phyloP scores from a whole-genome alignment of 441 rosid species.

The Populus hybrid region DNA sequence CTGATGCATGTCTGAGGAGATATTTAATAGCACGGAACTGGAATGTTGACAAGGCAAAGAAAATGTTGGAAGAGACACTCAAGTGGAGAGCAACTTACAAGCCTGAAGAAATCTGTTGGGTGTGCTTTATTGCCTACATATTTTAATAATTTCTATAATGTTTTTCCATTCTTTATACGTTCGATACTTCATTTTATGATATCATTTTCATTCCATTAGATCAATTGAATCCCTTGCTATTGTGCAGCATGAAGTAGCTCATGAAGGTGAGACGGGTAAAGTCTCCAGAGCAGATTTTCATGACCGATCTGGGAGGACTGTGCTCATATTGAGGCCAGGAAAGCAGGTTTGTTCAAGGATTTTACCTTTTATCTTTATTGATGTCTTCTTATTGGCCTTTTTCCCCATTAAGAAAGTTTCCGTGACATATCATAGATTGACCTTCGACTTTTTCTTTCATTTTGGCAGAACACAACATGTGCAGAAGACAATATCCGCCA shows the following conservation, averaged over 20 bases:
- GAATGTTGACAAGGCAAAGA: slow-evolving; percentile 76
- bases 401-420: not conserved
- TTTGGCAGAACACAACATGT: slow-evolving; percentile 59
- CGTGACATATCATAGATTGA: not conserved
- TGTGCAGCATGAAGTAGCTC: slow-evolving; percentile 66
- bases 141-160: not conserved
- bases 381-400: not conserved
- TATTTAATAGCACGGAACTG: slow-evolving; percentile 84
- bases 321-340: slow-evolving; percentile 86
- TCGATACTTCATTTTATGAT: not conserved
- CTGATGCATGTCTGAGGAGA: slow-evolving; percentile 79
- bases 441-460: not conserved
- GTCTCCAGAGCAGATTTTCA: slow-evolving; percentile 84
- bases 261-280: slow-evolving; percentile 90
- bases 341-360: slow-evolving; percentile 49
- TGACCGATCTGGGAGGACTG: slow-evolving; percentile 76
- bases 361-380: not conserved
- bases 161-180: not conserved
- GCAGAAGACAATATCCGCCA: slow-evolving; percentile 65
- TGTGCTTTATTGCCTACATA: slow-evolving; percentile 33
- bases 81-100: slow-evolving; percentile 77
- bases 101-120: slow-evolving; percentile 95
- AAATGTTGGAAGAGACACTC: slow-evolving; percentile 80
- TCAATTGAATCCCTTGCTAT: not conserved
- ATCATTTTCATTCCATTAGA: not conserved